Conservation (phyloP, 78 protist species). For the Cavenderia fasciculata region DNA sequence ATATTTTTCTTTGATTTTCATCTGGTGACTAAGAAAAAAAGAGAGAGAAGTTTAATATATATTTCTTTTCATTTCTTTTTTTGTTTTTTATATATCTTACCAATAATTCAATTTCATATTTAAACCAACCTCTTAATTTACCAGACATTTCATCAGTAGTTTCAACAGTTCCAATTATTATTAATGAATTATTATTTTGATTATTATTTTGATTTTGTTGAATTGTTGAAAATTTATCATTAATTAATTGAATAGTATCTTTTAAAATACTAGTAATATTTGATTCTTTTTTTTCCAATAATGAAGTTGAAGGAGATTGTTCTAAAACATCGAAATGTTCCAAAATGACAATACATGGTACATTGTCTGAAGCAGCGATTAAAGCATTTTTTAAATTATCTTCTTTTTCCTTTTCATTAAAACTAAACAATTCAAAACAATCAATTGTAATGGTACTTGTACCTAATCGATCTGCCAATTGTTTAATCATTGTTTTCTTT, state of each 20-base stretch:
- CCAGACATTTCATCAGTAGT: conserved; percentile 67
- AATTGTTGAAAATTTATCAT: background rate
- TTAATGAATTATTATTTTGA: conserved; percentile 11
- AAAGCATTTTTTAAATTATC: background rate
- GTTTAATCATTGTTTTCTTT: conserved; percentile 39
- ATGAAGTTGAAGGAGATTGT: conserved; percentile 38
- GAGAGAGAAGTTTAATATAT: background rate
- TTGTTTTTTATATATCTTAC: background rate
- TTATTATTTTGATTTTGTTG: background rate
- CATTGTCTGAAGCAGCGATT: background rate
- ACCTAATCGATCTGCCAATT: conserved; percentile 21
- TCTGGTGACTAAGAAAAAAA: conserved; percentile 35
- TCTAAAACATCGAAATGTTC: conserved; percentile 63
- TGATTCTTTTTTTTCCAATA: conserved; percentile 68
- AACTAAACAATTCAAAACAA: conserved; percentile 62
- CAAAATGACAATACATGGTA: conserved; percentile 15
- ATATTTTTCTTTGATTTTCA: conserved; percentile 62
- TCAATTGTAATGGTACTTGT: conserved; percentile 41
- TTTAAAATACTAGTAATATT: conserved; percentile 19
- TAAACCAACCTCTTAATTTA: conserved; percentile 77
- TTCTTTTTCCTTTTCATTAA: conserved; percentile 28
- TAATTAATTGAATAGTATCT: conserved; percentile 3
- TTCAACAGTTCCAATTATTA: conserved; percentile 44
- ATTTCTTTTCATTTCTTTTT: background rate
- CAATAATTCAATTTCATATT: conserved; percentile 68